Evolutionary conservation across 768 basidiomycete species (phyloP).

Genomic region (Botryobasidium botryosum): DNA sequence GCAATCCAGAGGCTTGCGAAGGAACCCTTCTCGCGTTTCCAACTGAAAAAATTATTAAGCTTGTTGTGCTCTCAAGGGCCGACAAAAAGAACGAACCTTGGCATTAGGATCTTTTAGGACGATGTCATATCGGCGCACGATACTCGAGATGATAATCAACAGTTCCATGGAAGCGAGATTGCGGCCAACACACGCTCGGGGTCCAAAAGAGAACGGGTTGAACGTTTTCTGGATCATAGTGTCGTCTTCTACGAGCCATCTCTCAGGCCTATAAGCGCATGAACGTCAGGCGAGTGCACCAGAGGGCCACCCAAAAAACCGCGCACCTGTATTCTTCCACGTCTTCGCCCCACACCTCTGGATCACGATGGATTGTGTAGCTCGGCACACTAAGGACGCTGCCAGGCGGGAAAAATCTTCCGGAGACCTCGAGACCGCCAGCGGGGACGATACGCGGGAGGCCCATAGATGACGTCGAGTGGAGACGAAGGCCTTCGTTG

Average conservation of each 20-base stretch:
- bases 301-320: constrained; percentile 29
- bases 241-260: constrained; percentile 45
- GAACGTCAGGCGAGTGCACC: neutral
- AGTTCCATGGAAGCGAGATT: constrained; percentile 71
- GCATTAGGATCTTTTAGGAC: constrained; percentile 44
- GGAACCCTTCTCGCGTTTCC: constrained; percentile 67
- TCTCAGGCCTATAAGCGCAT: constrained; percentile 18
- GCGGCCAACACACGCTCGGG: constrained; percentile 68
- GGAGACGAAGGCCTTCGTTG: constrained; percentile 69
- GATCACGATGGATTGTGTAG: constrained; percentile 67
- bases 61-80: neutral
- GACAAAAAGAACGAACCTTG: constrained; percentile 26
- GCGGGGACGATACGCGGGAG: constrained; percentile 65
- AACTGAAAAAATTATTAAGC: constrained; percentile 27
- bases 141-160: constrained; percentile 62
- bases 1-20: constrained; percentile 66
- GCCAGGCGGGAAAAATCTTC: constrained; percentile 50
- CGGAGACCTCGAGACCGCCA: constrained; percentile 44
- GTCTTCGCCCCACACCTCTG: constrained; percentile 61
- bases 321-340: constrained; percentile 55
- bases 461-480: constrained; percentile 61
- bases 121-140: constrained; percentile 60
- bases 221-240: constrained; percentile 50
- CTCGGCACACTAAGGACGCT: constrained; percentile 64
- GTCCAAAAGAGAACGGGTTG: constrained; percentile 76